A percentile compares a stretch with the other conserved stretches of the same genome.
Conservation (phyloP, 257 asterid genomes). For the Primulina tabacum region DNA sequence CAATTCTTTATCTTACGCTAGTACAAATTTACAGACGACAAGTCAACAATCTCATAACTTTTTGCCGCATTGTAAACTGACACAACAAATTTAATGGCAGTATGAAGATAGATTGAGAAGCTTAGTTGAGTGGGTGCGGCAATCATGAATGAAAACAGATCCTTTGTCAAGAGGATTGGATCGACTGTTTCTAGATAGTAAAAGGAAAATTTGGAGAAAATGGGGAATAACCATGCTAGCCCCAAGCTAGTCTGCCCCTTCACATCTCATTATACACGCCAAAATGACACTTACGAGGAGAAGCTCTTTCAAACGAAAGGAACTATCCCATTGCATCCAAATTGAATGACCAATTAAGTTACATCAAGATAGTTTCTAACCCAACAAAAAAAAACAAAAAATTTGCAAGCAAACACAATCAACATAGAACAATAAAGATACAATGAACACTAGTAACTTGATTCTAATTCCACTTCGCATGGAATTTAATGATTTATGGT, state of each 20-base stretch:
- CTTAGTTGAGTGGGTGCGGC: no score
- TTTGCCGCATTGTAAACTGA: no score
- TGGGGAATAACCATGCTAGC: no score
- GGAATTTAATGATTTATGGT: conserved; percentile 28
- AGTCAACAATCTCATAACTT: no score
- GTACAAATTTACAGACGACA: neutral
- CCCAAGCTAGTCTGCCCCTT: no score
- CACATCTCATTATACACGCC: neutral
- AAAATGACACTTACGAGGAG: conserved; percentile 50
- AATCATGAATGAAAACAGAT: no score
- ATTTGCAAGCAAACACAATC: neutral
- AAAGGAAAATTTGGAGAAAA: no score
- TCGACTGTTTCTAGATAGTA: no score
- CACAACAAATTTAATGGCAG: no score
- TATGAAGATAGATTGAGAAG: no score
- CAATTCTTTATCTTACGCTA: neutral
- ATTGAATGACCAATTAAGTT: conserved; percentile 82
- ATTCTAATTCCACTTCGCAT: conserved; percentile 87
- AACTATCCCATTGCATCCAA: conserved; percentile 78
- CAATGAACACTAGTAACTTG: conserved; percentile 39
- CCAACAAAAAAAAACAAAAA: neutral
- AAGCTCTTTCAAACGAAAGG: conserved; percentile 72
- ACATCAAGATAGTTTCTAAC: conserved; percentile 78
- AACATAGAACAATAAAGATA: neutral
- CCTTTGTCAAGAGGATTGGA: no score